These are phyloP conservation scores for Linnemannia zychae DNA, from an alignment of 192 early-diverging fungal genomes.

Conservation along the genomic window DNA sequence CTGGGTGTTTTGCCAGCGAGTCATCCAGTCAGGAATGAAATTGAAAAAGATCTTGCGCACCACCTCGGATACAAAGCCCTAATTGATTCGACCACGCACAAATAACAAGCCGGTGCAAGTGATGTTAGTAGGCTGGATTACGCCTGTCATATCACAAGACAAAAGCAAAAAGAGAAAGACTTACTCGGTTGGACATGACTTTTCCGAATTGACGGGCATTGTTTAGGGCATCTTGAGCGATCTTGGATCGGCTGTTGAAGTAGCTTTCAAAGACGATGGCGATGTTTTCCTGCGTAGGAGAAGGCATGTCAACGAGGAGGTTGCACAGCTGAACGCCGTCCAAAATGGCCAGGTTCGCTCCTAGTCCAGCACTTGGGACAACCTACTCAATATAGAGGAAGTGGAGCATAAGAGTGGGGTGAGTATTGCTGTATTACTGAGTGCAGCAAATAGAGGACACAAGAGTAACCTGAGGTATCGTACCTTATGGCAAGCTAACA, in stretches of 20 bases:
- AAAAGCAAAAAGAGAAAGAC: not conserved
- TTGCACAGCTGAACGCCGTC: constrained; percentile 38
- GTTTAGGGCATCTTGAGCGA: constrained; percentile 14
- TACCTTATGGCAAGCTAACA: constrained; percentile 32
- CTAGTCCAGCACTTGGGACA: constrained; percentile 32
- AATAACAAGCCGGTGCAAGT: not conserved
- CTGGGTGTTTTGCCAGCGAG: constrained; percentile 29
- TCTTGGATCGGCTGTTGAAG: constrained; percentile 17
- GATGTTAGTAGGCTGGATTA: not conserved
- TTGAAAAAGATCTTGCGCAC: constrained; percentile 53
- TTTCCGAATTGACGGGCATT: constrained; percentile 32
- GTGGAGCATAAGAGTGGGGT: too few species aligned
- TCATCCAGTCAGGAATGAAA: constrained; percentile 49
- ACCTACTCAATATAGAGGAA: constrained; percentile 3
- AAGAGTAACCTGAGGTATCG: too few species aligned
- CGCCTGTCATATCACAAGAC: not conserved
- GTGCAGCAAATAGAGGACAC: not conserved
- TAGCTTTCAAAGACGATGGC: constrained; percentile 20
- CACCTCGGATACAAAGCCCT: constrained; percentile 31
- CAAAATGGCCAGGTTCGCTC: constrained; percentile 26
- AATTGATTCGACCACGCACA: not conserved
- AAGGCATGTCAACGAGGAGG: constrained; percentile 16
- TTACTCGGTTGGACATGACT: constrained; percentile 27
- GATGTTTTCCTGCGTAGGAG: constrained; percentile 4
- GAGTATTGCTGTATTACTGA: too few species aligned